A percentile compares a stretch with the other conserved stretches of the same genome.
Evolutionary conservation across 78 protist species (phyloP).

Genomic region (Isochrysis galbana): DNA sequence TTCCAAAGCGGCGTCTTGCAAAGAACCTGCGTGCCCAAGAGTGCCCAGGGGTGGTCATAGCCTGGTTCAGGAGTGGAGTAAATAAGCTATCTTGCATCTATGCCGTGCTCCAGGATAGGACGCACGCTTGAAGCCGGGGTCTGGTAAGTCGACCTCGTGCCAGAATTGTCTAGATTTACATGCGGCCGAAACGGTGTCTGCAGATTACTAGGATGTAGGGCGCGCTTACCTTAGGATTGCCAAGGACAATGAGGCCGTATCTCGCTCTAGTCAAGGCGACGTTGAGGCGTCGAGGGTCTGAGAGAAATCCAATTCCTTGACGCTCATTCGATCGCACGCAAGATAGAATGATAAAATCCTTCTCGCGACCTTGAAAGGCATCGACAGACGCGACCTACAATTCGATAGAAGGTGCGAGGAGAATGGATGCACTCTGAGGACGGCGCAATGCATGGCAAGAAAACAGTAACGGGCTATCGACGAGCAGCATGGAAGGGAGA

Average conservation of each 20-base stretch:
- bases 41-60: no score
- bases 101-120: no score
- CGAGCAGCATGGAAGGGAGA: no score
- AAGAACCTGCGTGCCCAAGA: no score
- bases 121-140: slow-evolving; percentile 51
- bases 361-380: slow-evolving; percentile 99
- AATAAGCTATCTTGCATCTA: no score
- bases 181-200: slow-evolving; percentile 89
- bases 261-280: slow-evolving; percentile 99
- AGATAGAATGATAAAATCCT: slow-evolving; percentile 97
- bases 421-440: no score
- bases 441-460: no score
- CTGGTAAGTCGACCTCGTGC: slow-evolving; percentile 92
- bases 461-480: no score
- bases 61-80: no score
- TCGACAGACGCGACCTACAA: slow-evolving; percentile 98
- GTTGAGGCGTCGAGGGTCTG: slow-evolving; percentile 98
- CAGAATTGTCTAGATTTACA: slow-evolving; percentile 73
- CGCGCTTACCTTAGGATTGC: slow-evolving; percentile 94
- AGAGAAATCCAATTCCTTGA: slow-evolving; percentile 98
- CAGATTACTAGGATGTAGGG: slow-evolving; percentile 81
- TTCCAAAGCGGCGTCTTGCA: slow-evolving; percentile 92
- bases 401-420: no score
- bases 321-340: slow-evolving; percentile 98
- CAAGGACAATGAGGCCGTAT: slow-evolving; percentile 95